phyloP scores from a whole-genome alignment of 225 moss, liverwort and hornwort genomes.

The Thuidium tamariscinum region DNA sequence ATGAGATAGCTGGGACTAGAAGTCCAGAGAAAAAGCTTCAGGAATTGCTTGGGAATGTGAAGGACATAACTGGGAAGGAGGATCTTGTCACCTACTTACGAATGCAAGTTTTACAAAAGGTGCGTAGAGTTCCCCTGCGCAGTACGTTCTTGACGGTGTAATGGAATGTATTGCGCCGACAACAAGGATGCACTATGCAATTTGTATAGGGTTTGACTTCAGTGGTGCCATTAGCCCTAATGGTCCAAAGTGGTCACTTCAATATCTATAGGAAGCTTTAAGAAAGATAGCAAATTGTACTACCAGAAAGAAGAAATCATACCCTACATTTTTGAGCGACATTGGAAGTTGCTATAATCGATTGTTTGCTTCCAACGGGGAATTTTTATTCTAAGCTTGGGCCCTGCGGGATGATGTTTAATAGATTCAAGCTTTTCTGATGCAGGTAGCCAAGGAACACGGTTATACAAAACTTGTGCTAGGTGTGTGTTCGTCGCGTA shows the following conservation, averaged over 20 bases:
- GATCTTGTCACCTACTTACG: conserved; percentile 71
- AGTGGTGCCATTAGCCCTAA: neutral
- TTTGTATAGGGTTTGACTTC: neutral
- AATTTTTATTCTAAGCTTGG: neutral
- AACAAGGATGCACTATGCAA: neutral
- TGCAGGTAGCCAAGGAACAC: conserved; percentile 62
- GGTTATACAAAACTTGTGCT: conserved; percentile 75
- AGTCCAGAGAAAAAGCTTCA: conserved; percentile 24
- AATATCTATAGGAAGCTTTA: neutral
- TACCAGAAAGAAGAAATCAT: neutral
- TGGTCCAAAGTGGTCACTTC: neutral
- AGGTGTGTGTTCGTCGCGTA: conserved; percentile 71
- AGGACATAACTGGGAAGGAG: conserved; percentile 81
- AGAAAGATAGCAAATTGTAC: neutral
- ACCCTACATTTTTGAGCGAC: neutral
- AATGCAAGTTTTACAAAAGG: conserved; percentile 76
- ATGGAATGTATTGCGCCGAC: neutral
- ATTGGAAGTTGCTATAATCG: neutral
- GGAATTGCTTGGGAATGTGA: conserved; percentile 43
- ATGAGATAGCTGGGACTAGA: conserved; percentile 12
- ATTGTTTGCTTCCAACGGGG: neutral
- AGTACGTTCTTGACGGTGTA: neutral
- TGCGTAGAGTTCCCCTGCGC: neutral
- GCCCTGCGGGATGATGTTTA: neutral
- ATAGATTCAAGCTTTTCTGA: neutral